These are phyloP conservation scores for Starmera amethionina DNA, from an alignment of 805 yeast species.

Conservation along the genomic window DNA sequence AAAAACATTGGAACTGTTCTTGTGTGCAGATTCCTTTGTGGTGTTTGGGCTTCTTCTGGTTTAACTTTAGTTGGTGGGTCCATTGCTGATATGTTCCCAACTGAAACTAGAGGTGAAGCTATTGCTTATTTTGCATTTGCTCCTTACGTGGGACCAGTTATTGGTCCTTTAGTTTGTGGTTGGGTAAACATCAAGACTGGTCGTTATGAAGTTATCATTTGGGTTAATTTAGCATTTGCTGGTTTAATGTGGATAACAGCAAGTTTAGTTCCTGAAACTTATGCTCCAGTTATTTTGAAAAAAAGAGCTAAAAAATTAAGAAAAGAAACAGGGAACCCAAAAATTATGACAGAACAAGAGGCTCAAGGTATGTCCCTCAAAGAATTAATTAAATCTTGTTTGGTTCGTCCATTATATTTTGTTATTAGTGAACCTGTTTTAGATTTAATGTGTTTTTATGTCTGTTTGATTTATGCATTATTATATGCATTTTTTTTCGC, in stretches of 20 bases:
- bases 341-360: conserved; percentile 90
- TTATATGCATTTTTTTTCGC: conserved; percentile 93
- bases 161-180: conserved; percentile 85
- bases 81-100: conserved; percentile 80
- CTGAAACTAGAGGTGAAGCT: conserved; percentile 75
- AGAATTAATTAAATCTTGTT: conserved; percentile 64
- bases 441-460: conserved; percentile 75
- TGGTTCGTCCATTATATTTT: conserved; percentile 73
- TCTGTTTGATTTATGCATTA: conserved; percentile 83
- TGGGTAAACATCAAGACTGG: conserved; percentile 68
- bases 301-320: conserved; percentile 56
- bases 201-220: conserved; percentile 60
- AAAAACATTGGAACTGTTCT: conserved; percentile 74
- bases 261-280: conserved; percentile 76
- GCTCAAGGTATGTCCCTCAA: conserved; percentile 61
- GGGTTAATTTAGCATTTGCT: conserved; percentile 91
- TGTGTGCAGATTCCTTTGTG: conserved; percentile 79
- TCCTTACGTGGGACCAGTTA: conserved; percentile 88
- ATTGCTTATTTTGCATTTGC: conserved; percentile 88
- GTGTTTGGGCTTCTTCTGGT: conserved; percentile 78
- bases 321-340: conserved; percentile 70
- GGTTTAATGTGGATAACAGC: conserved; percentile 71
- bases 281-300: conserved; percentile 72
- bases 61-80: conserved; percentile 86
- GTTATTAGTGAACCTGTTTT: conserved; percentile 76